phyloP scores from a whole-genome alignment of 352 stramenopile species.

The Phytophthora hybrid region DNA sequence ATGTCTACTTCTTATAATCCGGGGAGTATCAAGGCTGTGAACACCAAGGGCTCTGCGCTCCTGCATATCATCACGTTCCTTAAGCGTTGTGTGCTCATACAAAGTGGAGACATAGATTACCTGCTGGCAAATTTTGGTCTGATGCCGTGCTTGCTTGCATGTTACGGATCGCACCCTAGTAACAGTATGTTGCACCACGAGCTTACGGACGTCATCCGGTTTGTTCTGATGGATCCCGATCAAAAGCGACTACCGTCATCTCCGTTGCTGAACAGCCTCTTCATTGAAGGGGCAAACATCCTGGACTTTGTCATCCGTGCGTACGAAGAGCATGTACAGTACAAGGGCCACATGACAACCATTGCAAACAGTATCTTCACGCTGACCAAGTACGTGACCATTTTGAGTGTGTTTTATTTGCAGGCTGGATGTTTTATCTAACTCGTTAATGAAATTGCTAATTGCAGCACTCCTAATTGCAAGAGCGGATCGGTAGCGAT shows the following conservation, averaged over 20 bases:
- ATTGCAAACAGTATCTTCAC: constrained; percentile 92
- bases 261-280: constrained; percentile 82
- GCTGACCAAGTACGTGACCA: constrained; percentile 72
- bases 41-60: constrained; percentile 73
- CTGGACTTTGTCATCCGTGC: constrained; percentile 85
- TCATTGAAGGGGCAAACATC: constrained; percentile 74
- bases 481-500: constrained; percentile 59
- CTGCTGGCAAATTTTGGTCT: constrained; percentile 79
- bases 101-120: constrained; percentile 74
- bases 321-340: constrained; percentile 81
- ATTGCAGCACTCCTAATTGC: constrained; percentile 70
- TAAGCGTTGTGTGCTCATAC: constrained; percentile 85
- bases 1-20: constrained; percentile 56
- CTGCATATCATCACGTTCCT: constrained; percentile 85
- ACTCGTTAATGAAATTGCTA: constrained; percentile 16
- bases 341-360: constrained; percentile 91
- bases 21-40: constrained; percentile 54
- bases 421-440: constrained; percentile 9
- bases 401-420: background rate
- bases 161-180: constrained; percentile 78
- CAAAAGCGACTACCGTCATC: constrained; percentile 84
- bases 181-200: constrained; percentile 90
- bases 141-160: constrained; percentile 85
- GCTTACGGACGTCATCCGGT: constrained; percentile 87
- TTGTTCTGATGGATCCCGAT: constrained; percentile 86